These are phyloP conservation scores for Cutaneotrichosporon arboriforme DNA, from an alignment of 1,284 basidiomycete species.

Conservation along the genomic window DNA sequence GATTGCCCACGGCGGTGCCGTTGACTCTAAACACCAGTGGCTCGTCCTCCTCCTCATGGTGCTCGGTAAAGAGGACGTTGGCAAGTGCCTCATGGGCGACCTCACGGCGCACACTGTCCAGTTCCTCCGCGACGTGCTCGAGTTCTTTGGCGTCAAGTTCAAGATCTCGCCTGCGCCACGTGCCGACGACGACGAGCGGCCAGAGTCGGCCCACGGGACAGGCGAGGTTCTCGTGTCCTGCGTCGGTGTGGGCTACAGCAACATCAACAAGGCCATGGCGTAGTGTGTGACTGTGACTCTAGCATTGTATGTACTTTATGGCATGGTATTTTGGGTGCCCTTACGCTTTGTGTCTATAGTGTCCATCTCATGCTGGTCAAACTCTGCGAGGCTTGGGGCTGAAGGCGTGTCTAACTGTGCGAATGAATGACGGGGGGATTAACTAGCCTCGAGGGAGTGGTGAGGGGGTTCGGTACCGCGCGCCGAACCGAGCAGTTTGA, in stretches of 20 bases:
- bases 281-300: constrained; percentile 13
- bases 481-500: background rate
- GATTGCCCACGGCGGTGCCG: constrained; percentile 76
- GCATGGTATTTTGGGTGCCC: no score
- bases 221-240: constrained; percentile 47
- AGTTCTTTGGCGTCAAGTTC: constrained; percentile 67
- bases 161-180: constrained; percentile 47
- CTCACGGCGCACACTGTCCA: constrained; percentile 77
- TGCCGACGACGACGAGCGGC: constrained; percentile 6
- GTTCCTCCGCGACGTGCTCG: constrained; percentile 75
- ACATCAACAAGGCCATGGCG: constrained; percentile 51
- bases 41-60: constrained; percentile 89
- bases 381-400: no score
- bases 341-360: background rate
- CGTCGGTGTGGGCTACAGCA: constrained; percentile 51
- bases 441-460: no score
- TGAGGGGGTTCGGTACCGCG: constrained; percentile 7
- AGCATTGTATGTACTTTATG: constrained; percentile 17
- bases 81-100: constrained; percentile 75
- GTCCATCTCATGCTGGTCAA: no score
- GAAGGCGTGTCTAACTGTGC: no score
- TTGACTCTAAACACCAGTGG: constrained; percentile 83
- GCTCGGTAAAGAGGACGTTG: constrained; percentile 91
- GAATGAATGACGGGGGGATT: no score
- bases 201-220: constrained; percentile 7